Conservation (phyloP, 306 rosid genomes). For the Argentina anserina region DNA sequence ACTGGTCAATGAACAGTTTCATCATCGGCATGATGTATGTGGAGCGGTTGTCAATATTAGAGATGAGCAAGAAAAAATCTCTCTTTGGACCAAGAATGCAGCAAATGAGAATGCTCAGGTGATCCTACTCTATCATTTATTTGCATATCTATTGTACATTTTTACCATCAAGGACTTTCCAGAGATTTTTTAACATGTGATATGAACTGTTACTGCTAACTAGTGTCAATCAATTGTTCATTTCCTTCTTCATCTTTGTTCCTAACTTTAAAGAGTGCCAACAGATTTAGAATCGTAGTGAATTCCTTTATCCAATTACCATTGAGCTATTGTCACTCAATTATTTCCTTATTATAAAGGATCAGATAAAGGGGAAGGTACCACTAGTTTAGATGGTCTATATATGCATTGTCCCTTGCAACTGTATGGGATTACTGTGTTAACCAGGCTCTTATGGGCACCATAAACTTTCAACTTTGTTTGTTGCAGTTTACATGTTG, state of each 20-base stretch:
- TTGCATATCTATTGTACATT: background rate
- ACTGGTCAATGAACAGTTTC: too few species aligned
- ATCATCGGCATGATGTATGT: too few species aligned
- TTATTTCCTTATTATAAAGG: background rate
- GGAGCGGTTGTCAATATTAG: too few species aligned
- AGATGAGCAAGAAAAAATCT: too few species aligned
- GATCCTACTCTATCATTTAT: too few species aligned
- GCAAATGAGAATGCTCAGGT: too few species aligned
- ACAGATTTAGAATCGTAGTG: background rate
- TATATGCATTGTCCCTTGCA: background rate
- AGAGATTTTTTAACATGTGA: background rate
- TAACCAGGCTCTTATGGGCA: background rate
- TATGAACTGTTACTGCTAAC: background rate
- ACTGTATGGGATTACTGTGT: background rate
- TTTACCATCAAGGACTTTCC: background rate
- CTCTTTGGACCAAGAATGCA: too few species aligned
- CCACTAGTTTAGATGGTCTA: too few species aligned
- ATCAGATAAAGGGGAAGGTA: background rate
- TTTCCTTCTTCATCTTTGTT: background rate
- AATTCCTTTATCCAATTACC: background rate
- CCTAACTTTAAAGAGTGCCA: background rate
- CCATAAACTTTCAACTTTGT: constrained; percentile 29
- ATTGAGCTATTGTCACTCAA: background rate
- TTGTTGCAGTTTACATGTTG: background rate
- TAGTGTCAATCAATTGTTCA: background rate